Evolutionary conservation across 164 flowering plant species (phyloP).

Genomic region (Piper longum): DNA sequence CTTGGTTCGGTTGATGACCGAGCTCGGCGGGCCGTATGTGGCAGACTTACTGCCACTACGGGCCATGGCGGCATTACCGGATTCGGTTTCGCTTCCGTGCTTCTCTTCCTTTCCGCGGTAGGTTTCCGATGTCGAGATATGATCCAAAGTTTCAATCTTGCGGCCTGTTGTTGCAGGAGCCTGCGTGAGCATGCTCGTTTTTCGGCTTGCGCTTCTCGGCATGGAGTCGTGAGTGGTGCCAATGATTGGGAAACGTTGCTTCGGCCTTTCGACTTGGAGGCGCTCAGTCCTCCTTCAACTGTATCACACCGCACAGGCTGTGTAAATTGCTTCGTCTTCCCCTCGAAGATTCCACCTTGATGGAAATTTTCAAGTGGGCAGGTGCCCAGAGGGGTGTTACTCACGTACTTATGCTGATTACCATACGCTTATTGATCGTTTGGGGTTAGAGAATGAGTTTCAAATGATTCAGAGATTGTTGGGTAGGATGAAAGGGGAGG

Average conservation of each 20-base stretch:
- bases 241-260: slow-evolving; percentile 78
- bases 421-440: slow-evolving; percentile 50
- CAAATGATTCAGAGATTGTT: slow-evolving; percentile 44
- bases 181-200: neutral
- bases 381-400: slow-evolving; percentile 54
- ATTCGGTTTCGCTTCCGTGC: no score
- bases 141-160: slow-evolving; percentile 3
- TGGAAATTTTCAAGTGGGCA: slow-evolving; percentile 59
- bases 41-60: no score
- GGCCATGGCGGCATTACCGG: no score
- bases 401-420: slow-evolving; percentile 64
- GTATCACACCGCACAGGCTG: slow-evolving; percentile 56
- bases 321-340: slow-evolving; percentile 65
- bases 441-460: slow-evolving; percentile 51
- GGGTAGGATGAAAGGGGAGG: slow-evolving; percentile 71
- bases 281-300: slow-evolving; percentile 46
- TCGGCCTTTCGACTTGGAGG: slow-evolving; percentile 65
- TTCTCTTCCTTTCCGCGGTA: neutral
- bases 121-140: slow-evolving; percentile 1
- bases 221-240: slow-evolving; percentile 10
- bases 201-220: neutral
- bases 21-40: neutral
- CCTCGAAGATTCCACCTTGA: slow-evolving; percentile 51
- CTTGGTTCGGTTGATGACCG: neutral
- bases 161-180: neutral